Percentiles rank a stretch among this genome's conserved stretches.
Evolutionary conservation across 768 basidiomycete species (phyloP).

Genomic region (Cystofilobasidium macerans): DNA sequence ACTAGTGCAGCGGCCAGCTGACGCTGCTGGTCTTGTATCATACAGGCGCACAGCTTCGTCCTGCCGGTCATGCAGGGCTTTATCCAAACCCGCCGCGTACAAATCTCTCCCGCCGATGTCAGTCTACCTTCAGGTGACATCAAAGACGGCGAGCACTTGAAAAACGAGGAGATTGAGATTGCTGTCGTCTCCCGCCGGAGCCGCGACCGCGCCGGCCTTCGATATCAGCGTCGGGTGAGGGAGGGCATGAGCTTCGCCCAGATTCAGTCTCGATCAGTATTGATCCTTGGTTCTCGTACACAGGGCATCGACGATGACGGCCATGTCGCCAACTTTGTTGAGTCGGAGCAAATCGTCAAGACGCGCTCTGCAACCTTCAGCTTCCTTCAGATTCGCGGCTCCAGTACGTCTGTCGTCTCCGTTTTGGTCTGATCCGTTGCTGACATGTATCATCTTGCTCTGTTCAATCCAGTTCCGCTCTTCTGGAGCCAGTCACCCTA

Average conservation of each 20-base stretch:
- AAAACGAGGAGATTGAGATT: conserved; percentile 12
- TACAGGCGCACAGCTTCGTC: conserved; percentile 11
- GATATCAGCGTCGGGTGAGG: conserved; percentile 70
- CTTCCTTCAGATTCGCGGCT: conserved; percentile 83
- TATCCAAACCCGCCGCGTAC: conserved; percentile 64
- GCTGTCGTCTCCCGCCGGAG: conserved; percentile 72
- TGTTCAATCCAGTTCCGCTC: conserved; percentile 56
- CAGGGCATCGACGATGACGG: conserved; percentile 80
- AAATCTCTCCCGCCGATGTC: conserved; percentile 39
- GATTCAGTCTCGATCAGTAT: too few species aligned
- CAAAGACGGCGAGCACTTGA: background rate
- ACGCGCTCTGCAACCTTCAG: conserved; percentile 68
- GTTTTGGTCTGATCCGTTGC: background rate
- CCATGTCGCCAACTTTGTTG: conserved; percentile 89
- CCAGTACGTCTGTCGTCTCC: conserved; percentile 48
- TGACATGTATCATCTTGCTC: background rate
- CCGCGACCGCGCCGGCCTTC: conserved; percentile 75
- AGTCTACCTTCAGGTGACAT: background rate
- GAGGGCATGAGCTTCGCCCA: too few species aligned
- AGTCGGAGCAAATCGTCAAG: conserved; percentile 79
- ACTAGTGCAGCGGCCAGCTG: too few species aligned
- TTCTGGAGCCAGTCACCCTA: conserved; percentile 86
- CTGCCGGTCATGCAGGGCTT: conserved; percentile 77
- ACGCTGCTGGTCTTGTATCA: background rate
- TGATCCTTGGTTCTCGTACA: background rate